These are phyloP conservation scores for Leishmania tarentolae DNA, from an alignment of 208 protist species.

Conservation along the genomic window DNA sequence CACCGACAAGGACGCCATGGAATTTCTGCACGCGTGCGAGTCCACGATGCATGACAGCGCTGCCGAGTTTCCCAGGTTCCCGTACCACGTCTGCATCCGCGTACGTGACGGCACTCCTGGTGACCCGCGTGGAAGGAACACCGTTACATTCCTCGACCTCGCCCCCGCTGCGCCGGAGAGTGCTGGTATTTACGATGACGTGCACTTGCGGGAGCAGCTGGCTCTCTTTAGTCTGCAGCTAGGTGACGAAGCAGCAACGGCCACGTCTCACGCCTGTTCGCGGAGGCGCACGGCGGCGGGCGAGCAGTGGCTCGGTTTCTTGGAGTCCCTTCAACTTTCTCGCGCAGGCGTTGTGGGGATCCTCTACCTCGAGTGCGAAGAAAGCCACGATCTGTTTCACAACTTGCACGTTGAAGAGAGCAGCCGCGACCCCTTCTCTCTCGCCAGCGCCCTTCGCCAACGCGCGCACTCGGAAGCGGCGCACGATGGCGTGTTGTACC, in stretches of 20 bases:
- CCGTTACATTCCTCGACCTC: constrained; percentile 23
- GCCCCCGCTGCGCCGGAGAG: neutral
- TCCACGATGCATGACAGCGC: neutral
- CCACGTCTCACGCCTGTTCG: neutral
- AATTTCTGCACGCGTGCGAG: constrained; percentile 18
- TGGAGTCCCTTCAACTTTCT: constrained; percentile 26
- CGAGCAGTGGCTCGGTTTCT: constrained; percentile 17
- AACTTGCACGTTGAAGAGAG: neutral
- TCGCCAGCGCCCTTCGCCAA: constrained; percentile 13
- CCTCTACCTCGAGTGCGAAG: neutral
- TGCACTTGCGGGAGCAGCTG: constrained; percentile 10
- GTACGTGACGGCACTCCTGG: constrained; percentile 1
- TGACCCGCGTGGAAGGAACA: neutral
- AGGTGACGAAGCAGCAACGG: neutral
- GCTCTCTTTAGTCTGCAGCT: constrained; percentile 13
- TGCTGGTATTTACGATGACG: neutral
- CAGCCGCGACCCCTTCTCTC: constrained; percentile 5
- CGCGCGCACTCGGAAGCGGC: constrained; percentile 13
- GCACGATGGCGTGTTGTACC: constrained; percentile 7
- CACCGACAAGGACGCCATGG: constrained; percentile 5
- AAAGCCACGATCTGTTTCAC: neutral
- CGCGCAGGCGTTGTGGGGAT: constrained; percentile 13
- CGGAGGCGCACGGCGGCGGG: neutral
- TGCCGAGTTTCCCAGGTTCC: neutral
- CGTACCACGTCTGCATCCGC: constrained; percentile 25